These are phyloP conservation scores for Clitopilus hobsonii DNA, from an alignment of 768 basidiomycete genomes.

Conservation along the genomic window DNA sequence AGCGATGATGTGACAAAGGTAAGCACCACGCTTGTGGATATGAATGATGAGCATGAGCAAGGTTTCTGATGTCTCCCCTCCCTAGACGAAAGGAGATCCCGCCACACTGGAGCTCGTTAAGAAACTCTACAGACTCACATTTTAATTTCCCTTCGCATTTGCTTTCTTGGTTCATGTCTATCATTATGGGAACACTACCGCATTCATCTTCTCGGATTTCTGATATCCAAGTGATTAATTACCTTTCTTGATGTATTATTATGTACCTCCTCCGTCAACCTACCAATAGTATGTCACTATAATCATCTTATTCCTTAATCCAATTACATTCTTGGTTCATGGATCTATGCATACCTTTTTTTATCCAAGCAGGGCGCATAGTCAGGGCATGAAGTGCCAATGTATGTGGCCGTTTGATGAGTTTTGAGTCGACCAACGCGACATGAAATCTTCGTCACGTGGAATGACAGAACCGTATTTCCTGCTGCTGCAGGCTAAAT, in stretches of 20 bases:
- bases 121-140: constrained; percentile 33
- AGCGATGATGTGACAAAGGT: constrained; percentile 89
- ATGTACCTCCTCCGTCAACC: not conserved
- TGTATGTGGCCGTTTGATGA: no score
- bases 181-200: not conserved
- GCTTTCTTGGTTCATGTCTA: not conserved
- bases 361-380: no score
- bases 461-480: no score
- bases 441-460: not conserved
- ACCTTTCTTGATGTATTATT: not conserved
- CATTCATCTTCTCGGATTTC: not conserved
- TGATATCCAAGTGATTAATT: not conserved
- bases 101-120: constrained; percentile 60
- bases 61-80: not conserved
- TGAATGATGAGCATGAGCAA: not conserved
- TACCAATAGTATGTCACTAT: constrained; percentile 1
- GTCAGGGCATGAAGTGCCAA: no score
- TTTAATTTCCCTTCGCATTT: not conserved
- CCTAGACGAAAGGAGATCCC: constrained; percentile 65
- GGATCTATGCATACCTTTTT: no score
- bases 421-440: no score
- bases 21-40: constrained; percentile 5
- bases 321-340: not conserved
- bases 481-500: no score
- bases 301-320: not conserved